phyloP scores from a whole-genome alignment of 1,139 yeast species.

The Hemisphaericaspora subhashii region DNA sequence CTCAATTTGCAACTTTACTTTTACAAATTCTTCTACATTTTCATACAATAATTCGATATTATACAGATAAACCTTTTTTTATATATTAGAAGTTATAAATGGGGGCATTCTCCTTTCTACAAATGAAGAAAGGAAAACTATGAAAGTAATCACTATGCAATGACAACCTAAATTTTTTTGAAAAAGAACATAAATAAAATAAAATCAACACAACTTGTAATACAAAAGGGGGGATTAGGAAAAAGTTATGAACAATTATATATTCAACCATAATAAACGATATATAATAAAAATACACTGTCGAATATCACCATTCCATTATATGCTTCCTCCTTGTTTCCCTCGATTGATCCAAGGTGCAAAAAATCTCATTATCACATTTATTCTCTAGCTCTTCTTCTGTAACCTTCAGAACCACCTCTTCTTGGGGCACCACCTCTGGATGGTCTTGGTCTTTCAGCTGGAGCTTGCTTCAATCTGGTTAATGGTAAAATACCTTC shows the following conservation, averaged over 20 bases:
- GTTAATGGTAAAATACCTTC: slow-evolving; percentile 98
- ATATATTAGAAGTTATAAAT: slow-evolving; percentile 3
- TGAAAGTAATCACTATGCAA: background rate
- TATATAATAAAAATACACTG: slow-evolving; percentile 5
- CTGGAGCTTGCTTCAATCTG: slow-evolving; percentile 92
- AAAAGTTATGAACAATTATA: background rate
- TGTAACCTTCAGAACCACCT: slow-evolving; percentile 36
- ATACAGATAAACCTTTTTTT: slow-evolving; percentile 2
- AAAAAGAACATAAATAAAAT: slow-evolving; percentile 2
- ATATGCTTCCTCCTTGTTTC: no score
- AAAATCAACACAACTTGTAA: background rate
- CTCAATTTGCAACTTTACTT: no score
- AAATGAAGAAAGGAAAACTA: background rate
- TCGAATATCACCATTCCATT: background rate
- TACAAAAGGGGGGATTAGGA: background rate
- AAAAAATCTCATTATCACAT: slow-evolving; percentile 12
- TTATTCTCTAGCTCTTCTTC: slow-evolving; percentile 53
- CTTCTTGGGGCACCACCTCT: slow-evolving; percentile 37
- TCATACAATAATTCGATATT: background rate
- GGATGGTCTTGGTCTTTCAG: slow-evolving; percentile 69
- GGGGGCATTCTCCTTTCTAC: slow-evolving; percentile 1
- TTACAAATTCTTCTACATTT: background rate
- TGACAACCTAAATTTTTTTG: background rate
- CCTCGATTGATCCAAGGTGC: no score
- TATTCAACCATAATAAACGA: slow-evolving; percentile 4